Conservation (phyloP, 306 rosid species). For the Cucurbita maxima region DNA sequence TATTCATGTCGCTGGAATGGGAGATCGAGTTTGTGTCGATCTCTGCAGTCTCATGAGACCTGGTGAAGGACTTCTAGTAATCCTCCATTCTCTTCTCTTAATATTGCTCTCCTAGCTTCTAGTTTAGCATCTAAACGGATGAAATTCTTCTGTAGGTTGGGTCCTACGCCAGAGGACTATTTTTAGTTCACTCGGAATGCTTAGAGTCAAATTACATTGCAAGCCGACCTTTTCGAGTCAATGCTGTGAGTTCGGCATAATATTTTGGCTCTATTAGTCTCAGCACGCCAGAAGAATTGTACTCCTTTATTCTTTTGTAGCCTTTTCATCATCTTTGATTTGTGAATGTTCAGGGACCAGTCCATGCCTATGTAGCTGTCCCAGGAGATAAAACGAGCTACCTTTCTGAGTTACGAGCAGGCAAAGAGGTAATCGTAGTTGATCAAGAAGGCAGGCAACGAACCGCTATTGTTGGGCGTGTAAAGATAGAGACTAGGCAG, state of each 20-base stretch:
- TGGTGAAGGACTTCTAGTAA: slow-evolving; percentile 89
- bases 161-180: slow-evolving; percentile 79
- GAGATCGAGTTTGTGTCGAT: slow-evolving; percentile 93
- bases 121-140: neutral
- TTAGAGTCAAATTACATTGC: slow-evolving; percentile 84
- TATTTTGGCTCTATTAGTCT: neutral
- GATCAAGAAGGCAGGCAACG: slow-evolving; percentile 66
- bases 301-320: neutral
- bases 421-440: slow-evolving; percentile 71
- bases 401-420: slow-evolving; percentile 70
- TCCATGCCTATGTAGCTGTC: slow-evolving; percentile 70
- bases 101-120: neutral
- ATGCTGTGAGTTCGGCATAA: slow-evolving; percentile 49
- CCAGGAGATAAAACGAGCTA: slow-evolving; percentile 83
- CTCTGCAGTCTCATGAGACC: slow-evolving; percentile 85
- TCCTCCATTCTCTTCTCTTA: slow-evolving; percentile 1
- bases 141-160: slow-evolving; percentile 40
- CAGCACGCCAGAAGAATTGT: neutral
- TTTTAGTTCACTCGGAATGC: slow-evolving; percentile 89
- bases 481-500: slow-evolving; percentile 75
- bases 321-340: neutral
- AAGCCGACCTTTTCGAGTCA: slow-evolving; percentile 87
- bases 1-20: slow-evolving; percentile 69
- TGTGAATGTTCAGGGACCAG: slow-evolving; percentile 46
- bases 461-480: slow-evolving; percentile 65